Base-by-base conservation (phyloP, 371 early-diverging fungal species). In the Apophysomyces sp. region DNA sequence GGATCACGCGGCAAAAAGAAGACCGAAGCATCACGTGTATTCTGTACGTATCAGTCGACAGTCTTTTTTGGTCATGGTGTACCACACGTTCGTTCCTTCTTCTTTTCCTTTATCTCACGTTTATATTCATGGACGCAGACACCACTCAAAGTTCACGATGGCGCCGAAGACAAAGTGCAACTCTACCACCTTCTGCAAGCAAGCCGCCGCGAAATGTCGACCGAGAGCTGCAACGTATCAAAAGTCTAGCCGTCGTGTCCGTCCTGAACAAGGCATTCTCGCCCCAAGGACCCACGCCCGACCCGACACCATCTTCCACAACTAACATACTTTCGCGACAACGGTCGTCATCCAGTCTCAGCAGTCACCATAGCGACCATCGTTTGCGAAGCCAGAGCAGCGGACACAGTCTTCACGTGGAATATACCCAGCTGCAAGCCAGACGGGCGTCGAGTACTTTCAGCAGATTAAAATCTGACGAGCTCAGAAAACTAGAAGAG, bases 161-260 rank as follows among this genome's bases (percentile, higher is more conserved):
- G 49, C 49, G 6, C 4, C 49, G 49, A 9, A n/a, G 24, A 44
- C 49, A 44, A 21, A 44, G 49, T 21, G 24, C 49, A n/a, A 21
- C 24, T 21, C 16, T 44, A 21, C 49, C 49, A 21, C 27, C 49
- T 0, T 44, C 49, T 4, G 9, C 49, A 44, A 44, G 21, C 26
- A 44, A 4, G 1, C 39, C 55, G 26, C 34, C 54, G 40, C 60
- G 66, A 24, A 61, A 69, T 11, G 62, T 62, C 4, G 72, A 72
- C 31, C 65, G 61, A 36, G 72, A 72, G 21, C 66, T 72, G 4
- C 63, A 72, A 11, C 60, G 69, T 16, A 65, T 72, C 31, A 72
- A 72, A 53, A 72, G 72, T 24, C n/a, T 72, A 26, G 72, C 63
- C 3, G 72, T 72, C 15, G 72, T 72, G 1, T 72, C 72, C 2